Conservation (phyloP, 176 grass and related monocot species). For the Dendrocalamus sinicus region DNA sequence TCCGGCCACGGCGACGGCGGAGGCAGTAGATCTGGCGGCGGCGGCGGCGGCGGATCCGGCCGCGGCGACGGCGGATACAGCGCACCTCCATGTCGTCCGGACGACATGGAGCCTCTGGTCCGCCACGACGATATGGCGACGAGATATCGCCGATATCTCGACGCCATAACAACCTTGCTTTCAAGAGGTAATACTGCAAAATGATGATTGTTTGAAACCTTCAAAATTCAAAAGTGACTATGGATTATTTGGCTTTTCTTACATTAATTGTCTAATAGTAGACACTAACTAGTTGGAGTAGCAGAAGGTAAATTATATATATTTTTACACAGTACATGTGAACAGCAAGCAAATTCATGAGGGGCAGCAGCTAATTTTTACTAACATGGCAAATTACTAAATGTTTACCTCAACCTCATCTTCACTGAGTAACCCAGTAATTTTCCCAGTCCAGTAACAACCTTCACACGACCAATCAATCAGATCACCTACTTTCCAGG, state of each 20-base stretch:
- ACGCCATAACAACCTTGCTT: too few relatives aligned
- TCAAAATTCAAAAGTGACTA: neutral
- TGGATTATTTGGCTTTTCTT: neutral
- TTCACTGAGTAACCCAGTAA: slow-evolving; percentile 48
- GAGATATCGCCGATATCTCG: too few relatives aligned
- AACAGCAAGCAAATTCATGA: slow-evolving; percentile 6
- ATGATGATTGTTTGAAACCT: neutral
- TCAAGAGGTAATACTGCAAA: neutral
- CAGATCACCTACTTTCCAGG: slow-evolving; percentile 65
- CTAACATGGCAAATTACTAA: slow-evolving; percentile 11
- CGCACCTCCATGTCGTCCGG: too few relatives aligned
- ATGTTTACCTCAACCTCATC: slow-evolving; percentile 49
- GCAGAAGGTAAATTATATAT: neutral
- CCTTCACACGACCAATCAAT: slow-evolving; percentile 58
- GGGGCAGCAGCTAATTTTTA: neutral
- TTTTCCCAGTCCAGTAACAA: slow-evolving; percentile 64
- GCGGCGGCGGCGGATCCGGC: too few relatives aligned
- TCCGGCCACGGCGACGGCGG: too few relatives aligned
- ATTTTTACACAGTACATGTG: neutral
- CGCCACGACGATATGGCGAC: too few relatives aligned
- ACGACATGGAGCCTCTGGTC: too few relatives aligned
- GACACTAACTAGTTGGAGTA: slow-evolving; percentile 5
- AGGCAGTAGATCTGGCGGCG: too few relatives aligned
- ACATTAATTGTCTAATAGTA: neutral
- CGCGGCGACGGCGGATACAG: too few relatives aligned